Base-by-base conservation (phyloP, 495 filamentous ascomycete genomes). In the Penicillium waksmanii region DNA sequence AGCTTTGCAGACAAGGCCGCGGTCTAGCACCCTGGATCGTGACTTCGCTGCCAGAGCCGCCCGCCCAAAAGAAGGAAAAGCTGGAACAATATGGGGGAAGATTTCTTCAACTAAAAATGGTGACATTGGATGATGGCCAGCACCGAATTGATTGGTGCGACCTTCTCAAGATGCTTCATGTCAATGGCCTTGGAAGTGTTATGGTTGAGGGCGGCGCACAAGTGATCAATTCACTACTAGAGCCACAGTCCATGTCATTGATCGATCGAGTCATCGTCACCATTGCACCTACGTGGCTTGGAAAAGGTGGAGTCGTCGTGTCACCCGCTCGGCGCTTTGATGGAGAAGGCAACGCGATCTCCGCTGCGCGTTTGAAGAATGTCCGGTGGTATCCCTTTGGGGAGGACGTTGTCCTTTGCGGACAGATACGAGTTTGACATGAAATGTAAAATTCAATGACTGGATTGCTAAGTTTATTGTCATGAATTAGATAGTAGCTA, bases 181-280 rank as follows among this genome's bases (percentile, higher is more conserved):
- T 47, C 5, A 77, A 89, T 53, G 87, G 87, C 3, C 71, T 96
- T 43, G 65, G 71, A 15, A 94, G 90, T 64, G 79, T 97, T 5
- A 97, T 96, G 93, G 77, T 97, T 38, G 93, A 97, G 66, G 93
- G 93, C 0, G 93, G 93, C 5, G 92, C 84, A 2, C 76, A 80
- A 27, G 82, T 97, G 43, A 94, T 96, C 63, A 91, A 91, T 61
- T 84, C 87, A 13, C 76, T 97, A 2, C 77, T 97, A 8, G 78
- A 81, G 36, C 84, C 88, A 42, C 57, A 71, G 3, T 70, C 48
- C 10, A 73, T 71, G 65, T 56, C 62, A 27, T 68, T 93, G n/a
- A 75, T 97, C 36, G 78, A 86, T 58, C 84, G 84, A n/a, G 86
- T 96, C 19, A 87, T 97, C 66, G 77, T 96, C 31, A 96, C 93